phyloP scores from a whole-genome alignment of 192 early-diverging fungal species.

The Linnemannia zychae region DNA sequence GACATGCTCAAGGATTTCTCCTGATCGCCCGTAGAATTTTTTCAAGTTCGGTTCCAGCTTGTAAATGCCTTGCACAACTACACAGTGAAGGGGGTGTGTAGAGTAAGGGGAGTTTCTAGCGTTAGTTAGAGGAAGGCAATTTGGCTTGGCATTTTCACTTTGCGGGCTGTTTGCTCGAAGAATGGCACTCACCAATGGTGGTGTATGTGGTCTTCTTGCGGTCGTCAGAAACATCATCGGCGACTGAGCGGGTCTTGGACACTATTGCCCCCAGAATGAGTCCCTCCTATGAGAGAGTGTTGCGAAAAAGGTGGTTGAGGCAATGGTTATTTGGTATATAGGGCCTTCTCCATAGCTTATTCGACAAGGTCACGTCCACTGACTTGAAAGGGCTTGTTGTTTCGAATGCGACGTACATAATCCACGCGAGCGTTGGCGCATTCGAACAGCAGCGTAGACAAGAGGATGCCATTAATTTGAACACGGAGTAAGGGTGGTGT shows the following conservation, averaged over 20 bases:
- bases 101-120: background rate
- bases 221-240: conserved; percentile 43
- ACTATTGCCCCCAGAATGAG: conserved; percentile 42
- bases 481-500: conserved; percentile 27
- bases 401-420: conserved; percentile 20
- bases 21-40: conserved; percentile 49
- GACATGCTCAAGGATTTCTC: conserved; percentile 28
- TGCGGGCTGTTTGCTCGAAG: background rate
- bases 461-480: conserved; percentile 47
- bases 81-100: background rate
- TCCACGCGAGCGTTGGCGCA: conserved; percentile 51
- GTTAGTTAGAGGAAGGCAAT: background rate
- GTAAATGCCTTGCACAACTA: conserved; percentile 51
- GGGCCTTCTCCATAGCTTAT: background rate
- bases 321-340: background rate
- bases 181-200: conserved; percentile 30
- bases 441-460: conserved; percentile 50
- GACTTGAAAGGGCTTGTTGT: background rate
- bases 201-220: conserved; percentile 33
- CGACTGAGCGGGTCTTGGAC: conserved; percentile 33
- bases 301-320: background rate
- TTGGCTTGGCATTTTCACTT: background rate
- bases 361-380: background rate
- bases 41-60: conserved; percentile 46
- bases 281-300: conserved; percentile 38